Evolutionary conservation across 139 green algal species (phyloP).

Genomic region (Closterium sp.): DNA sequence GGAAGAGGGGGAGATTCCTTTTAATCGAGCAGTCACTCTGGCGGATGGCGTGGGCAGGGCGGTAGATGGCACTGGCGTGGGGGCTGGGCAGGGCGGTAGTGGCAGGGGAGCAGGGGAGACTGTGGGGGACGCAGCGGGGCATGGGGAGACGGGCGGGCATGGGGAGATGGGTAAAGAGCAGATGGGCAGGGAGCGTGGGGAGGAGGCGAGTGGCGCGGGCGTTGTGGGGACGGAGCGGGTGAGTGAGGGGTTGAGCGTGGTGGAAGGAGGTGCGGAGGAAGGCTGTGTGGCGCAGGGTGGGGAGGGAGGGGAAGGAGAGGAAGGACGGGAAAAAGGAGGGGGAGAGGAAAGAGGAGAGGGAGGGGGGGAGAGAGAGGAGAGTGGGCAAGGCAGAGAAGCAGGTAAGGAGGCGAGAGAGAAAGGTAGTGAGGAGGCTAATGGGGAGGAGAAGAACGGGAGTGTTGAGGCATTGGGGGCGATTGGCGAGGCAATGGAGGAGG

Average conservation of each 20-base stretch:
- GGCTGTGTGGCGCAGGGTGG: background rate
- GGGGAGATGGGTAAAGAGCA: background rate
- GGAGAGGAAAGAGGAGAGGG: background rate
- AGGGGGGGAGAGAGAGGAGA: constrained; percentile 7
- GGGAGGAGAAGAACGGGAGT: background rate
- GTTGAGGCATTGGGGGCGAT: background rate
- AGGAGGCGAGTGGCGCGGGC: background rate
- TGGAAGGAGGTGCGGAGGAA: background rate
- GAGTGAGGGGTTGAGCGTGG: background rate
- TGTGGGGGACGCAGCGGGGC: background rate
- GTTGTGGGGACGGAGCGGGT: background rate
- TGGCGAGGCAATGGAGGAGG: background rate
- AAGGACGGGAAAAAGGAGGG: background rate
- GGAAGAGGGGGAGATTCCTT: background rate
- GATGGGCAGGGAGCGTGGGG: too few species aligned
- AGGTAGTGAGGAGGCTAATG: background rate
- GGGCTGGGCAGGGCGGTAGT: background rate
- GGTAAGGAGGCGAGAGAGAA: background rate
- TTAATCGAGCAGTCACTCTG: background rate
- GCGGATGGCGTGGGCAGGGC: background rate
- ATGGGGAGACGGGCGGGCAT: background rate
- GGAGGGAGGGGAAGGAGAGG: background rate
- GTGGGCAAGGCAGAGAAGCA: background rate
- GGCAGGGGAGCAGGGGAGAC: background rate
- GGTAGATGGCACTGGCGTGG: background rate